Evolutionary conservation across 495 filamentous ascomycete genomes (phyloP), one percentile per base, ranked within the genome.

Genomic region (Penicillium pulvis): DNA sequence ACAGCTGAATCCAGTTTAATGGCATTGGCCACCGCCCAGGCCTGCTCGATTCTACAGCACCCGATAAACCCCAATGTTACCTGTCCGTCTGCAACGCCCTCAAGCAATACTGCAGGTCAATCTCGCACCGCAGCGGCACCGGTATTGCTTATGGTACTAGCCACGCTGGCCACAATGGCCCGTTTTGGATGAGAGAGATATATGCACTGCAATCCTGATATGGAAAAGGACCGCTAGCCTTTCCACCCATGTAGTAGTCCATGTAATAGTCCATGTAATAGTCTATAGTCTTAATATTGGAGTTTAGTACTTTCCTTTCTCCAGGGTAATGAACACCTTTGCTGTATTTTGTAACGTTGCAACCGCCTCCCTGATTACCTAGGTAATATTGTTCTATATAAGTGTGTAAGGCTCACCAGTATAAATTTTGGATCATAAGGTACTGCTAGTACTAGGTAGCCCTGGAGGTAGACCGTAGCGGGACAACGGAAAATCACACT

Each of bases 1-100:
- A 3, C 48, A 33, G 48, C 48, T 17, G 30, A 24, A n/a, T 51
- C 48, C 28, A 51, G 30, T 51, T n/a, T 51, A 51, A 31, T 17
- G 16, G 48, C 48, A 23, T 6, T 26, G 30, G 48, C 48, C 48
- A 51, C 48, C 16, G 28, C 28, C 17, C 28, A 17, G 0, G 26
- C 26, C 28, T 51, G 48, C 24, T 33, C 48, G 28, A 24, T 26
- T 26, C 16, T 33, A 4, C 5, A 23, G 26, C 20, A 7, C 35
- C 35, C 35, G 35, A 39, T 39, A 14, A 17, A 51, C 24, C n/a
- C 26, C 26, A 51, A 51, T 23, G 48, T 51, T 17, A 51, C 48
- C 31, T 51, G 48, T 51, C 48, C 48, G 12, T 17, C 23, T 23
- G 10, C 26, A 19, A 17, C 48, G 11, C 28, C 48, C 28, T 19